These are phyloP conservation scores for Eucalyptus tenuipes DNA, from an alignment of 345 rosid species.

Conservation along the genomic window DNA sequence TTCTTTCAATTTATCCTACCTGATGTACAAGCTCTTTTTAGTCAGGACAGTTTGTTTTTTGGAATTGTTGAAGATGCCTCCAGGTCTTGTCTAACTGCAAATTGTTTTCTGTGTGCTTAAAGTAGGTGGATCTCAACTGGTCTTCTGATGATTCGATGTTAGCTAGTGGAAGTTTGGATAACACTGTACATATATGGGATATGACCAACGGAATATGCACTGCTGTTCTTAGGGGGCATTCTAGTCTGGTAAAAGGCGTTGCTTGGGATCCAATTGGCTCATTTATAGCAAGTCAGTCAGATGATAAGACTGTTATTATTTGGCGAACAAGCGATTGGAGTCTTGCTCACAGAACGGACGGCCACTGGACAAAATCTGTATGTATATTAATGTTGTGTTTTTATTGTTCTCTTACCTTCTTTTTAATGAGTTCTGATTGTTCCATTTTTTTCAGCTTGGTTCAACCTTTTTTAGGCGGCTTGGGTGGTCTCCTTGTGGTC, in stretches of 20 bases:
- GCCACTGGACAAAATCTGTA: slow-evolving; percentile 99
- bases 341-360: slow-evolving; percentile 88
- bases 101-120: slow-evolving; percentile 37
- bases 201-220: slow-evolving; percentile 90
- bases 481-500: slow-evolving; percentile 99
- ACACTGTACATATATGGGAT: slow-evolving; percentile 92
- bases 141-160: slow-evolving; percentile 94
- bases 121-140: slow-evolving; percentile 99
- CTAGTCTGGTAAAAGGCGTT: slow-evolving; percentile 95
- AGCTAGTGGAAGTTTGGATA: slow-evolving; percentile 98
- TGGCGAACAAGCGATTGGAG: slow-evolving; percentile 99
- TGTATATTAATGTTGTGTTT: neutral
- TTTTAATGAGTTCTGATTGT: neutral
- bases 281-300: slow-evolving; percentile 97
- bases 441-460: slow-evolving; percentile 53
- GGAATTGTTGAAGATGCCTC: neutral
- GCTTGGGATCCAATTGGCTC: slow-evolving; percentile 99
- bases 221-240: slow-evolving; percentile 96
- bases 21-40: neutral
- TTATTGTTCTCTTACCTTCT: neutral
- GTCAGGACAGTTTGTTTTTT: neutral
- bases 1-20: neutral
- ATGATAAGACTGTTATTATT: slow-evolving; percentile 95
- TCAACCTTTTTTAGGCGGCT: slow-evolving; percentile 98
- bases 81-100: slow-evolving; percentile 9